A percentile compares a stretch with the other conserved stretches of the same genome.
These are phyloP conservation scores for Phytopythium chamaehyphon DNA, from an alignment of 352 stramenopile genomes.

Conservation along the genomic window DNA sequence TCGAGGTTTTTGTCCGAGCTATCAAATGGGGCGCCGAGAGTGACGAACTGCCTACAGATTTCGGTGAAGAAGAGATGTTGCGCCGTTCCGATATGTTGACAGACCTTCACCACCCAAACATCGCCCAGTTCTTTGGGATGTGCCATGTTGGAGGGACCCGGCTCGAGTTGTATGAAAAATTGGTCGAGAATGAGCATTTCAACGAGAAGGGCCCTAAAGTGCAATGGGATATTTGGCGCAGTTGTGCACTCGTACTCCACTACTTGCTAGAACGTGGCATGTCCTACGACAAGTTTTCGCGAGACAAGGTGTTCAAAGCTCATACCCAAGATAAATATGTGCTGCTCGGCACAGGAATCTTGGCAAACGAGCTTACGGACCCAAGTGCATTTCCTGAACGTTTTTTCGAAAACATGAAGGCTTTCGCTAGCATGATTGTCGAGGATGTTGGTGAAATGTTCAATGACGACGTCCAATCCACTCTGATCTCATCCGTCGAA, in stretches of 20 bases:
- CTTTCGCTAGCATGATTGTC: no score
- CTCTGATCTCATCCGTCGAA: no score
- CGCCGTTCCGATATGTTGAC: no score
- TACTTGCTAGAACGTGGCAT: background rate
- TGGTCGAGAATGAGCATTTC: background rate
- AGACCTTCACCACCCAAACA: constrained; percentile 27
- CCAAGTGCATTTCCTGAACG: no score
- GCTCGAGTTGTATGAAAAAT: constrained; percentile 2
- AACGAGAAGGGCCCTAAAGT: background rate
- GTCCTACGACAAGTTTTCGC: background rate
- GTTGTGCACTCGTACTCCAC: background rate
- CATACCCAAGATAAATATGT: background rate
- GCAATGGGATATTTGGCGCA: background rate
- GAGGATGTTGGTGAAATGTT: no score
- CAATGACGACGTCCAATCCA: no score
- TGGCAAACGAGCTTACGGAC: no score
- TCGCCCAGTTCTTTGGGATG: constrained; percentile 28
- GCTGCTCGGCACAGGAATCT: background rate
- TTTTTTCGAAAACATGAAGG: no score
- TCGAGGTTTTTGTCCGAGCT: no score
- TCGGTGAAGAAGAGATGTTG: no score
- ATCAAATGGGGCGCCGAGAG: no score
- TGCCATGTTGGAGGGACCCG: constrained; percentile 21
- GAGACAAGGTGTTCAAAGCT: background rate
- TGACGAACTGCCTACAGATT: no score